phyloP scores from a whole-genome alignment of 805 yeast genomes.

The Isabelozyma rhagii region DNA sequence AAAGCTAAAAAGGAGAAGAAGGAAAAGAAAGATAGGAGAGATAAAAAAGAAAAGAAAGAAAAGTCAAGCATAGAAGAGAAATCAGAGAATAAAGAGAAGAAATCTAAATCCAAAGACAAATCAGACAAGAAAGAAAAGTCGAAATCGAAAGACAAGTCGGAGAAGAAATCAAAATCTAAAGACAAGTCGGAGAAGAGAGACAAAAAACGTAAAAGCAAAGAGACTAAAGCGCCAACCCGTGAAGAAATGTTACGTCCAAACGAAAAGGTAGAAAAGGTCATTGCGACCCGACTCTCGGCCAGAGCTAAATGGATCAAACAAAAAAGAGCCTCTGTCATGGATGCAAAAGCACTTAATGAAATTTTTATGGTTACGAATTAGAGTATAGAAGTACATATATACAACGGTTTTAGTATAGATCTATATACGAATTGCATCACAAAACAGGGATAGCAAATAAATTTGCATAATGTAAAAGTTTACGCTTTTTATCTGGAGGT shows the following conservation, averaged over 20 bases:
- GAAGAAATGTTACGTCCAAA: conserved; percentile 21
- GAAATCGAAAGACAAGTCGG: conserved; percentile 18
- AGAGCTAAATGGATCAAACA: conserved; percentile 87
- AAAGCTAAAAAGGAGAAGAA: conserved; percentile 17
- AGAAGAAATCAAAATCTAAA: conserved; percentile 14
- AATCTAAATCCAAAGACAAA: conserved; percentile 20
- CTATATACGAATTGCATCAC: neutral
- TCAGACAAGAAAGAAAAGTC: conserved; percentile 18
- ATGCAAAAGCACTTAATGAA: conserved; percentile 83
- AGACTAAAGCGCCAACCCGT: conserved; percentile 20
- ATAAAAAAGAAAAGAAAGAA: conserved; percentile 19
- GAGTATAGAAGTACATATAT: neutral
- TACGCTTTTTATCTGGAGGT: neutral
- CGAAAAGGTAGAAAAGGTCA: conserved; percentile 12
- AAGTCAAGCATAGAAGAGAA: conserved; percentile 18
- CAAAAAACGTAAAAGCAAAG: conserved; percentile 23
- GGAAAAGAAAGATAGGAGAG: conserved; percentile 14
- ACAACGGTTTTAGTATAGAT: neutral
- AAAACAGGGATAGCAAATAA: neutral
- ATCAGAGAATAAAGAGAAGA: conserved; percentile 22
- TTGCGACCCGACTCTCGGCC: conserved; percentile 48
- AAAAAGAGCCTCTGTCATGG: conserved; percentile 89
- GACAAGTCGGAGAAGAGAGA: conserved; percentile 16
- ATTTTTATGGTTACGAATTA: conserved; percentile 79
- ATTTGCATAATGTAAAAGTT: no score